phyloP scores from a whole-genome alignment of 1,284 basidiomycete species.

The Heimioporus retisporus region DNA sequence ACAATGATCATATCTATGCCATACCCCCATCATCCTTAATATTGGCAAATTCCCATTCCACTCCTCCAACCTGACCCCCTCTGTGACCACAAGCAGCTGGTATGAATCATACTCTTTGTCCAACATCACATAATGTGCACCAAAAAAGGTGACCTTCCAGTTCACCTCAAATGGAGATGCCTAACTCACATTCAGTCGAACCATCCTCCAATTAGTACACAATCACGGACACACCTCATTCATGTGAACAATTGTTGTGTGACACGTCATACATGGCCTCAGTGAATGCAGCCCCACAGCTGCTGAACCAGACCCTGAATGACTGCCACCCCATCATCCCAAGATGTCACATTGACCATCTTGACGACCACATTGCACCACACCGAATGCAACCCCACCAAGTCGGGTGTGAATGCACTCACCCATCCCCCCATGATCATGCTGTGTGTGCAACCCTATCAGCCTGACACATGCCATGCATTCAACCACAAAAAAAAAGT shows the following conservation, averaged over 20 bases:
- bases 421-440: constrained; percentile 52
- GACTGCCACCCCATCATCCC: constrained; percentile 44
- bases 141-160: constrained; percentile 32
- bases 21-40: too few species aligned
- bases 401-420: constrained; percentile 44
- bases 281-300: constrained; percentile 14
- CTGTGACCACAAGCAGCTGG: too few species aligned
- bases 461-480: too few species aligned
- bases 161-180: constrained; percentile 50
- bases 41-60: too few species aligned
- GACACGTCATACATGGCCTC: constrained; percentile 17
- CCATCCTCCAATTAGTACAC: too few species aligned
- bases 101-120: too few species aligned
- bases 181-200: constrained; percentile 19
- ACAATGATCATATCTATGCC: too few species aligned
- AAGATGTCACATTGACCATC: constrained; percentile 32
- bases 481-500: too few species aligned
- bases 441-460: constrained; percentile 13
- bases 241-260: constrained; percentile 48
- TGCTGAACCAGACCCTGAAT: constrained; percentile 39
- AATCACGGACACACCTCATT: constrained; percentile 50
- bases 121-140: too few species aligned
- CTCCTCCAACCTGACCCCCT: too few species aligned
- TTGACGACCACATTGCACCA: constrained; percentile 49
- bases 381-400: constrained; percentile 23